Percentiles rank a stretch among this genome's conserved stretches.
These are phyloP conservation scores for Cladosporium sp. DNA, from an alignment of 2,329 filamentous ascomycete genomes.

Conservation along the genomic window DNA sequence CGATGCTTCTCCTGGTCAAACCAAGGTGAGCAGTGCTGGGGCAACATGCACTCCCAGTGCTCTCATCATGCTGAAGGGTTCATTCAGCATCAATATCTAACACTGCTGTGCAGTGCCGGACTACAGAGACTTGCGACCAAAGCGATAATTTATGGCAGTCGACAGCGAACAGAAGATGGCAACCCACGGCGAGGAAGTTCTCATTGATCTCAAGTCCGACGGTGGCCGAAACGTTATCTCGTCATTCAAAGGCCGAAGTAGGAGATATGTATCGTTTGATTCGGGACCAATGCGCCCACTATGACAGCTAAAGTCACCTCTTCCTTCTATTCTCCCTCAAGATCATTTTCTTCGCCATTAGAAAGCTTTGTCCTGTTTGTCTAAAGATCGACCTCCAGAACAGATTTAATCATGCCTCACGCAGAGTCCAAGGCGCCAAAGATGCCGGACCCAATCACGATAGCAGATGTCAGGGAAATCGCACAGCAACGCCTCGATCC, in stretches of 20 bases:
- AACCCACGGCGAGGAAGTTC: neutral
- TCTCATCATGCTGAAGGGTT: neutral
- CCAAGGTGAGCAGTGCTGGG: too few relatives aligned
- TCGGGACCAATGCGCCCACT: neutral
- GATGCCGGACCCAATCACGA: slow-evolving; percentile 8
- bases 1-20: too few relatives aligned
- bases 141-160: too few relatives aligned
- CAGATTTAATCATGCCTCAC: slow-evolving; percentile 2
- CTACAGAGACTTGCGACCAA: neutral
- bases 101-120: neutral
- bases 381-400: neutral
- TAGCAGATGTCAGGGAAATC: slow-evolving; percentile 8
- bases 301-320: neutral
- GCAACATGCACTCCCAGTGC: too few relatives aligned
- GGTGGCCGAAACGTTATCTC: neutral
- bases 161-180: too few relatives aligned
- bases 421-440: neutral
- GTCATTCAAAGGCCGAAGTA: neutral
- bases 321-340: too few relatives aligned
- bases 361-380: neutral
- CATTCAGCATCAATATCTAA: too few relatives aligned
- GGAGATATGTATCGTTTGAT: neutral
- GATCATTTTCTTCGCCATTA: too few relatives aligned
- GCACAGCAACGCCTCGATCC: slow-evolving; percentile 3
- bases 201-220: neutral